Conservation (phyloP, 192 early-diverging fungal genomes). For the Rhizoclosmatium sp. region DNA sequence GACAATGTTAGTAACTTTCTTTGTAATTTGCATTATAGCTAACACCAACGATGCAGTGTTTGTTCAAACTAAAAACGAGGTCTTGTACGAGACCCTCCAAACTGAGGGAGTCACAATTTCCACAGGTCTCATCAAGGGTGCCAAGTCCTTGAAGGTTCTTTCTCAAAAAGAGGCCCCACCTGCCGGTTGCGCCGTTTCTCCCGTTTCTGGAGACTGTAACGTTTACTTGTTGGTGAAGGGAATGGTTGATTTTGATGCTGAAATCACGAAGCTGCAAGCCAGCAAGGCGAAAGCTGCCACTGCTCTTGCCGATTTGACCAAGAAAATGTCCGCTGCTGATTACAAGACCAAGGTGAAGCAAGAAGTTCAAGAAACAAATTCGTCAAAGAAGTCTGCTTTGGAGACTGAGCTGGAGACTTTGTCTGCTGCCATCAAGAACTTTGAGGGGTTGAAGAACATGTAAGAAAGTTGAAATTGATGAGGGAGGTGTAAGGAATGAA, state of each 20-base stretch:
- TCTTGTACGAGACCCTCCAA: constrained; percentile 56
- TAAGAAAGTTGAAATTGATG: no score
- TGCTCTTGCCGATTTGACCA: constrained; percentile 62
- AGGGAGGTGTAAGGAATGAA: no score
- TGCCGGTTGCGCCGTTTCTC: constrained; percentile 78
- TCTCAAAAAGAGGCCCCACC: constrained; percentile 64
- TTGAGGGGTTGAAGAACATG: constrained; percentile 52
- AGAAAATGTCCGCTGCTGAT: constrained; percentile 71
- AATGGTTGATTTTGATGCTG: constrained; percentile 81
- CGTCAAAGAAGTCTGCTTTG: constrained; percentile 71
- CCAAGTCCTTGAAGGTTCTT: constrained; percentile 72
- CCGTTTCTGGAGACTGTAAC: constrained; percentile 73
- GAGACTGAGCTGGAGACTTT: constrained; percentile 81
- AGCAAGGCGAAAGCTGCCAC: constrained; percentile 73
- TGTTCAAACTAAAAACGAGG: constrained; percentile 59
- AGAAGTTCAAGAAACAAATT: constrained; percentile 77
- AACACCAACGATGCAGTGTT: constrained; percentile 52
- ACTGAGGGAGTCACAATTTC: constrained; percentile 70
- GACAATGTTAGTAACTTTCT: constrained; percentile 58
- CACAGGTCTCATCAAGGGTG: constrained; percentile 75
- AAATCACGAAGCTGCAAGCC: constrained; percentile 80
- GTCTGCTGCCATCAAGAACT: constrained; percentile 70
- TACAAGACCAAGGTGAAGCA: constrained; percentile 75
- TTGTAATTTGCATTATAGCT: constrained; percentile 33
- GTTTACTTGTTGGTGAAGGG: constrained; percentile 84